Percentiles rank a stretch among this genome's conserved stretches.
Evolutionary conservation across 345 rosid species (phyloP).

Genomic region (Conringia planisiliqua): DNA sequence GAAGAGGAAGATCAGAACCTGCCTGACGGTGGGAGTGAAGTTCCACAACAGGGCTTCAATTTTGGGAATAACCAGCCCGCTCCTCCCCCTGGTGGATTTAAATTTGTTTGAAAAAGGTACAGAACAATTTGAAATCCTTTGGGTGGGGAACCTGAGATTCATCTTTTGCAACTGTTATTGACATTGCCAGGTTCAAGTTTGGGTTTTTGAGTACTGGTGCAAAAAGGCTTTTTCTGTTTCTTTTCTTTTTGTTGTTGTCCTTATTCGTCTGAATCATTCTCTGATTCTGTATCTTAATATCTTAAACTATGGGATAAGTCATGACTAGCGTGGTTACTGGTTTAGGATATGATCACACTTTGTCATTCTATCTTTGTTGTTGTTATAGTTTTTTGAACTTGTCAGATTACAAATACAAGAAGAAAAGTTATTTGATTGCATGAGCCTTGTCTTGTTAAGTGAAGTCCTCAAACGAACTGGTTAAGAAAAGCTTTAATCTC

Average conservation of each 20-base stretch:
- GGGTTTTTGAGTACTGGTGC: constrained; percentile 31
- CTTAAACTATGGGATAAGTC: constrained; percentile 11
- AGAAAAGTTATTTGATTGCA: constrained; percentile 8
- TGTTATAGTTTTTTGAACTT: not conserved
- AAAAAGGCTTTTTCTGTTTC: constrained; percentile 18
- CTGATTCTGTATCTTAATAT: constrained; percentile 19
- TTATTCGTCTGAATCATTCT: constrained; percentile 20
- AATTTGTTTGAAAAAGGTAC: constrained; percentile 49
- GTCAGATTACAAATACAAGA: constrained; percentile 19
- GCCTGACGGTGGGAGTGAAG: constrained; percentile 38
- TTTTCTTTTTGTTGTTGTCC: not conserved
- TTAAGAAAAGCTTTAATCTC: constrained; percentile 62
- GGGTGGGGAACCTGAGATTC: constrained; percentile 11
- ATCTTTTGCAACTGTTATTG: constrained; percentile 28
- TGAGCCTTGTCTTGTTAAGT: not conserved
- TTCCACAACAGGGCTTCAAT: constrained; percentile 40
- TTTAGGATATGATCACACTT: constrained; percentile 23
- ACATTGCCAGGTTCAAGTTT: constrained; percentile 29
- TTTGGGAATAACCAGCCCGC: constrained; percentile 56
- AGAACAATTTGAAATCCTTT: constrained; percentile 16
- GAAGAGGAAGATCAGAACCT: constrained; percentile 53
- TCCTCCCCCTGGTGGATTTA: constrained; percentile 66
- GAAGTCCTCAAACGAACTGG: constrained; percentile 47
- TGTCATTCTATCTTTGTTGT: constrained; percentile 11
- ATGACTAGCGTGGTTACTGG: constrained; percentile 28